Conservation (phyloP, 352 stramenopile genomes). For the Globisporangium cederbergense region DNA sequence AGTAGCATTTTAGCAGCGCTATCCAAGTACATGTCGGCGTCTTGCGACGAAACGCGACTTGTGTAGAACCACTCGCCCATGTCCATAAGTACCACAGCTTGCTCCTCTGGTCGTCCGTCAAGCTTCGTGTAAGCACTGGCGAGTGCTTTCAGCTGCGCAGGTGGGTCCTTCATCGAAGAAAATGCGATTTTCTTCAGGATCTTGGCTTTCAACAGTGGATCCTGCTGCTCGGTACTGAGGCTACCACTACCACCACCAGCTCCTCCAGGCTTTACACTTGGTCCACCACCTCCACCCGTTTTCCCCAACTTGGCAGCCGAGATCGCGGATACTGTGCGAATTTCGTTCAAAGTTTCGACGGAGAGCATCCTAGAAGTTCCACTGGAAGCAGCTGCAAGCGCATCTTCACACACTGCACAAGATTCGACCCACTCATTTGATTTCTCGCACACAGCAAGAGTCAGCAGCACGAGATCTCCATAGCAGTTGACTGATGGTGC, state of each 20-base stretch:
- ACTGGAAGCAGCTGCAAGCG: conserved; percentile 19
- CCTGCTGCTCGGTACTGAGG: conserved; percentile 32
- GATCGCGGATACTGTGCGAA: conserved; percentile 49
- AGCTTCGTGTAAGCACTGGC: conserved; percentile 57
- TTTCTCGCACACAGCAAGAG: conserved; percentile 51
- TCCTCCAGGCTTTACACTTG: conserved; percentile 4
- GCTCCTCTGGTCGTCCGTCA: conserved; percentile 53
- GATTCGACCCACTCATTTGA: conserved; percentile 39
- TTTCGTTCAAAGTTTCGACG: conserved; percentile 36
- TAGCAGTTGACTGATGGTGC: conserved; percentile 12
- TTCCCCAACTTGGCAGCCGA: conserved; percentile 55
- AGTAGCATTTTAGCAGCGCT: conserved; percentile 43
- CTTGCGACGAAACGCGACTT: conserved; percentile 54
- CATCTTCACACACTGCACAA: conserved; percentile 34
- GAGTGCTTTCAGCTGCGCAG: conserved; percentile 54
- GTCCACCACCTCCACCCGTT: conserved; percentile 11
- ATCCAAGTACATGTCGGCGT: conserved; percentile 56
- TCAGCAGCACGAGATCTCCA: conserved; percentile 55
- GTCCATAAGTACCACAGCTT: conserved; percentile 65
- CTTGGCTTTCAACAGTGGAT: conserved; percentile 49
- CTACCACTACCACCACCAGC: conserved; percentile 17
- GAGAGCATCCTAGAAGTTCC: conserved; percentile 15
- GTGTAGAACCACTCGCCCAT: conserved; percentile 86
- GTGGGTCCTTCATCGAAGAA: conserved; percentile 53
- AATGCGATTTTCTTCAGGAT: conserved; percentile 69